phyloP scores from a whole-genome alignment of 2,329 filamentous ascomycete species.

The Stagonosporopsis vannaccii region DNA sequence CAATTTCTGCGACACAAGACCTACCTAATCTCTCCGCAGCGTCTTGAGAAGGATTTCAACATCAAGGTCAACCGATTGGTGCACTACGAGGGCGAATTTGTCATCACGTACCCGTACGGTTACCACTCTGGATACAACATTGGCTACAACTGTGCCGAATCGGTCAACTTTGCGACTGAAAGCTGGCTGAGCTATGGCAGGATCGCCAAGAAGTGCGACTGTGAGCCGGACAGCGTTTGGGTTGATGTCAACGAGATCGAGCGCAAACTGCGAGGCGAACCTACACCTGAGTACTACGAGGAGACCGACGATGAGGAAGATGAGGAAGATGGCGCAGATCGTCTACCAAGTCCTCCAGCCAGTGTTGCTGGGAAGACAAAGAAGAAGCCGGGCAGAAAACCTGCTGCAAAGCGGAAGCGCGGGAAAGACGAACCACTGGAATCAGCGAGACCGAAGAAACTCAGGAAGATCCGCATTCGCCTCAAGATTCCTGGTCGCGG shows the following conservation, averaged over 20 bases:
- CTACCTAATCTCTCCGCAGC: slow-evolving; percentile 91
- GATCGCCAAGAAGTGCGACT: slow-evolving; percentile 96
- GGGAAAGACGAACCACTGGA: slow-evolving; percentile 51
- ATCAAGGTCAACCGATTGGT: slow-evolving; percentile 97
- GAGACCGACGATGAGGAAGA: slow-evolving; percentile 74
- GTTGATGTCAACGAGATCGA: slow-evolving; percentile 96
- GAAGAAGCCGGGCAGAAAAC: slow-evolving; percentile 73
- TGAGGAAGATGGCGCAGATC: slow-evolving; percentile 63
- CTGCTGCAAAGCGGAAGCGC: slow-evolving; percentile 67
- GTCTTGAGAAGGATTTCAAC: slow-evolving; percentile 85
- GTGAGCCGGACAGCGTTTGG: slow-evolving; percentile 97
- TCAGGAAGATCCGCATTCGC: slow-evolving; percentile 76
- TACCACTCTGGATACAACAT: slow-evolving; percentile 98
- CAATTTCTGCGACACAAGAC: slow-evolving; percentile 98
- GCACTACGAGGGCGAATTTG: slow-evolving; percentile 95
- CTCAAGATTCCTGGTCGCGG: slow-evolving; percentile 75
- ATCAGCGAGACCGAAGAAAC: slow-evolving; percentile 68
- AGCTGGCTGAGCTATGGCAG: slow-evolving; percentile 95
- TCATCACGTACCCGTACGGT: slow-evolving; percentile 97
- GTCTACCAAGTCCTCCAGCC: slow-evolving; percentile 78
- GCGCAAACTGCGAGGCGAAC: slow-evolving; percentile 87
- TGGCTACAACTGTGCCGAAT: slow-evolving; percentile 98
- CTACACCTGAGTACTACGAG: slow-evolving; percentile 79
- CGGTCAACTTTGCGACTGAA: slow-evolving; percentile 96
- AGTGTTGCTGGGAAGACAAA: slow-evolving; percentile 75